Evolutionary conservation across 176 grass and related monocot species (phyloP), one percentile per base, ranked within the genome.

Genomic region (Luzula sylvatica): DNA sequence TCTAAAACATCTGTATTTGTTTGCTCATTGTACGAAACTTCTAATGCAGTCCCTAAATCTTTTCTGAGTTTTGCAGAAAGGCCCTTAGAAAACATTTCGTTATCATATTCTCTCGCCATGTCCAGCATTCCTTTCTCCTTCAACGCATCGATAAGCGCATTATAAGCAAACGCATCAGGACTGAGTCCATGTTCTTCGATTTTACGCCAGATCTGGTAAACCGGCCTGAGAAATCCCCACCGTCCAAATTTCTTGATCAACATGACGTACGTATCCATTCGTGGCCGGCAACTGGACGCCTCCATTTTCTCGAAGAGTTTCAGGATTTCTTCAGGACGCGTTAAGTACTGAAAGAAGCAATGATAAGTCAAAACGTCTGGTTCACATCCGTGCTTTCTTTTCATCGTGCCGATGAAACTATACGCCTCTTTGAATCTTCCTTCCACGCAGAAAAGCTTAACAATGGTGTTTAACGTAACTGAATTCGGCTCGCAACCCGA

Each of bases 231-330:
- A 68, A 96, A 96, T 7, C 90, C 90, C 84, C 84, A 89, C 7
- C 81, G 68, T n/a, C 90, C 84, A 25, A 96, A 89, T 44, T 83
- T 88, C 71, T 86, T 96, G 2, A 96, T 96, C 22, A 96, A 64
- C 81, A 96, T 89, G 7, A 89, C 80, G 65, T 96, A 89, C 7
- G 90, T 96, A 16, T 96, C 90, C 84, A 89, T 96, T 59, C 74
- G 88, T 0, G 84, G 90, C 30, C 35, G 65, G 54, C 74, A 79
- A 32, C 74, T 80, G 23, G 73, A 67, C 63, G 59, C 21, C 24
- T 79, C 58, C 80, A 96, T 96, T 76, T 81, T 80, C 48, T 89
- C 84, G 67, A 85, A 96, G 67, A 96, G 71, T n/a, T 38, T 49
- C 11, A 86, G 70, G 53, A 96, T 80, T 69, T 89, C 84, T 60